Evolutionary conservation across 169 alveolate species (phyloP).

Genomic region (Perkinsus marinus): DNA sequence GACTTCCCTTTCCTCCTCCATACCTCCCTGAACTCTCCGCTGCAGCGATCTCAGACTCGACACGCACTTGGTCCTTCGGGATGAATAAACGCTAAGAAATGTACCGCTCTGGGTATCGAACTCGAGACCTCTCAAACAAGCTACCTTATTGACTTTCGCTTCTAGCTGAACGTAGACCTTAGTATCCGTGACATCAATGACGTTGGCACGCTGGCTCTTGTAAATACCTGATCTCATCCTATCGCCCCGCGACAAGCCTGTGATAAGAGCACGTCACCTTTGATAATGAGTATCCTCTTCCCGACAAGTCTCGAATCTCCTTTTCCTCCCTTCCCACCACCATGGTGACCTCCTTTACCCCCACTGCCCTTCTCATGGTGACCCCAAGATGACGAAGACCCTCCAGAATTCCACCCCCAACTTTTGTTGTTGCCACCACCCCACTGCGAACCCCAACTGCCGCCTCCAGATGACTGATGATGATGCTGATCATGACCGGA

Average conservation of each 20-base stretch:
- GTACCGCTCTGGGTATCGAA: not conserved
- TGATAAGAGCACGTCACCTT: not conserved
- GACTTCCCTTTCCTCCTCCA: not conserved
- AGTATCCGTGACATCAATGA: not conserved
- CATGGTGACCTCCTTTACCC: not conserved
- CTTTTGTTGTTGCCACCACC: not conserved
- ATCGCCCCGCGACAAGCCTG: not conserved
- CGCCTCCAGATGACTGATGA: not conserved
- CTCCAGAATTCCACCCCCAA: not conserved
- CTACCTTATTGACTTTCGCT: not conserved
- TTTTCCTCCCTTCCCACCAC: not conserved
- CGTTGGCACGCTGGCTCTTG: not conserved
- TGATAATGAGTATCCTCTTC: not conserved
- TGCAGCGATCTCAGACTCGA: not conserved
- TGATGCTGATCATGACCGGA: not conserved
- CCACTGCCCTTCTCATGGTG: not conserved
- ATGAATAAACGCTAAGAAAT: not conserved
- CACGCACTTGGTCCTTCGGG: not conserved
- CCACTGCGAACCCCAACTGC: not conserved
- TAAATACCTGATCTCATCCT: not conserved
- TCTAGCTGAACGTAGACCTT: not conserved
- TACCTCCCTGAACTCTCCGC: not conserved
- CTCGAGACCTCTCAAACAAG: not conserved
- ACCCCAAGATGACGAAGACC: not conserved
- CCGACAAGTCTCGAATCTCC: not conserved